Conservation (phyloP, 1,139 yeast genomes). For the Nakaseomyces bracarensis region DNA sequence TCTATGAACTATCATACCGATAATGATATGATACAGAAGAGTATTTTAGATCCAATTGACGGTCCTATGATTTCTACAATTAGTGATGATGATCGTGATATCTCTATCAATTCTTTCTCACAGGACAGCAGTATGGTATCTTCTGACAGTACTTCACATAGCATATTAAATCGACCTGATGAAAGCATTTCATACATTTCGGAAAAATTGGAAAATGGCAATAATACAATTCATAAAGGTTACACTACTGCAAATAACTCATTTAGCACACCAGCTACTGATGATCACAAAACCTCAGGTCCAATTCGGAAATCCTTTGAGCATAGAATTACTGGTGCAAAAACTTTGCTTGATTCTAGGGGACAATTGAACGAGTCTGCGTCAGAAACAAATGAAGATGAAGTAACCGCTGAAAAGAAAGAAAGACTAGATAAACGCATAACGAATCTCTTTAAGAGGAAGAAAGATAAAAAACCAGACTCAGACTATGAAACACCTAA, state of each 20-base stretch:
- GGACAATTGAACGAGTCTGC: not conserved
- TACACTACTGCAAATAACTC: not conserved
- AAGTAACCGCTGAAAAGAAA: not conserved
- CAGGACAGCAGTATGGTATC: slow-evolving; percentile 9
- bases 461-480: not conserved
- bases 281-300: not conserved
- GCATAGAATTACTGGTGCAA: slow-evolving; percentile 4
- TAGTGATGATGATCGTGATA: slow-evolving; percentile 8
- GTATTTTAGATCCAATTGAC: slow-evolving; percentile 8
- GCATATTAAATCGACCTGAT: slow-evolving; percentile 5
- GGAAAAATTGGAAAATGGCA: slow-evolving; percentile 6
- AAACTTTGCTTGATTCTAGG: not conserved
- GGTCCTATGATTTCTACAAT: slow-evolving; percentile 12
- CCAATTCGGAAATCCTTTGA: not conserved
- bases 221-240: too few species aligned
- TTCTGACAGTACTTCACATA: slow-evolving; percentile 7
- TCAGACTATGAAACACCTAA: not conserved
- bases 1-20: not conserved
- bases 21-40: not conserved
- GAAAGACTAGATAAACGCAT: slow-evolving; percentile 1
- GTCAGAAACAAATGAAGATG: not conserved
- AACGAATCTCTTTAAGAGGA: slow-evolving; percentile 2
- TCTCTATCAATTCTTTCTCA: slow-evolving; percentile 5
- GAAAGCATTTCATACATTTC: slow-evolving; percentile 5
- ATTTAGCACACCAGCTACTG: not conserved